These are phyloP conservation scores for Fusarium veterinarium DNA, from an alignment of 2,329 filamentous ascomycete genomes.

Conservation along the genomic window DNA sequence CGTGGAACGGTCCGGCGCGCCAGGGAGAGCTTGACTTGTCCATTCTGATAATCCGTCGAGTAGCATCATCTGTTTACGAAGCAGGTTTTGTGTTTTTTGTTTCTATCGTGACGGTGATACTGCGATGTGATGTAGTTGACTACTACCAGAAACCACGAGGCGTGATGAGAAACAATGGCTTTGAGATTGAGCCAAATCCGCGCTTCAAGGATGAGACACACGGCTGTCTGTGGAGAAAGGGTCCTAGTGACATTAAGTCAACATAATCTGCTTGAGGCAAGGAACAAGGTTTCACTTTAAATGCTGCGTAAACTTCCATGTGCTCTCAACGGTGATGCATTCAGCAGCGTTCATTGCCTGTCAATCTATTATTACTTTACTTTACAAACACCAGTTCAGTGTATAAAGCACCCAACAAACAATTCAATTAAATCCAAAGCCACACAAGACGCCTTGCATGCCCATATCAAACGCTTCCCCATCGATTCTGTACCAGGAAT, in stretches of 20 bases:
- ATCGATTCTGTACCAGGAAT: slow-evolving; percentile 39
- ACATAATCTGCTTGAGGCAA: slow-evolving; percentile 1
- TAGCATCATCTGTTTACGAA: not conserved
- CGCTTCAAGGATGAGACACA: slow-evolving; percentile 3
- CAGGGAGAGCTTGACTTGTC: slow-evolving; percentile 22
- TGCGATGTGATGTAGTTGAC: not conserved
- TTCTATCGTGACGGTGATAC: not conserved
- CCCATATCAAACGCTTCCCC: slow-evolving; percentile 14
- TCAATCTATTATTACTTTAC: slow-evolving; percentile 6
- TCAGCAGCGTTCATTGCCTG: not conserved
- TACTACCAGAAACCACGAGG: not conserved
- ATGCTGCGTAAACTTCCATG: slow-evolving; percentile 4
- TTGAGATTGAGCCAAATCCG: no score
- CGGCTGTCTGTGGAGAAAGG: slow-evolving; percentile 11
- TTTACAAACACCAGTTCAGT: not conserved
- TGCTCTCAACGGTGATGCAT: slow-evolving; percentile 27
- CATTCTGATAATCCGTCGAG: slow-evolving; percentile 1
- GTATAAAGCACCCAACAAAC: not conserved
- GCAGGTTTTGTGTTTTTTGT: not conserved
- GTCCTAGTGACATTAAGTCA: not conserved
- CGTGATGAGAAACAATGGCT: not conserved
- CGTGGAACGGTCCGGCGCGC: slow-evolving; percentile 36
- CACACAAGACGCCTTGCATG: slow-evolving; percentile 36
- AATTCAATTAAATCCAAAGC: slow-evolving; percentile 11
- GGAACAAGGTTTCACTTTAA: slow-evolving; percentile 28